A percentile compares a stretch with the other conserved stretches of the same genome.
These are phyloP conservation scores for Fomitopsis serialis DNA, from an alignment of 768 basidiomycete genomes.

Conservation along the genomic window DNA sequence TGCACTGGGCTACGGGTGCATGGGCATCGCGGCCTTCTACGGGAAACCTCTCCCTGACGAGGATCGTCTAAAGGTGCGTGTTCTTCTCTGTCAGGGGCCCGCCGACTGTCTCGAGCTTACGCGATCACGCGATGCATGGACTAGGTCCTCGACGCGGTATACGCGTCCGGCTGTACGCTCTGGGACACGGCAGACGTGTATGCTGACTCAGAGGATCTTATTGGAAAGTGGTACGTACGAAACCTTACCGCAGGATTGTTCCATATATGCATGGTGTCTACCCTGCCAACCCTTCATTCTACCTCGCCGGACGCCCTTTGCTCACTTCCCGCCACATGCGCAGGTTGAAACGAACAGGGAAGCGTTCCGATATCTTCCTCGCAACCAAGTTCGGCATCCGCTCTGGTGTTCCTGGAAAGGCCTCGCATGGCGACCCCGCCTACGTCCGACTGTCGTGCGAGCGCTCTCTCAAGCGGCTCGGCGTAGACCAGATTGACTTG, in stretches of 20 bases:
- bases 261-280: no score
- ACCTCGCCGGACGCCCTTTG: no score
- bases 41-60: constrained; percentile 46
- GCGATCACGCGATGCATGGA: no score
- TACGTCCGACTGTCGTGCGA: constrained; percentile 35
- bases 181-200: constrained; percentile 46
- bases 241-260: no score
- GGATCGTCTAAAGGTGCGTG: constrained; percentile 49
- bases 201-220: constrained; percentile 36
- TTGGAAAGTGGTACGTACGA: constrained; percentile 36
- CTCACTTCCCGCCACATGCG: no score
- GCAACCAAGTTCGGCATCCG: constrained; percentile 51
- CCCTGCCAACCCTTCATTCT: no score
- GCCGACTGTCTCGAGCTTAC: not conserved
- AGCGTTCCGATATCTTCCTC: constrained; percentile 47
- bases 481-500: constrained; percentile 32
- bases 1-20: constrained; percentile 55
- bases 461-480: constrained; percentile 32
- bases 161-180: constrained; percentile 35
- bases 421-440: constrained; percentile 32
- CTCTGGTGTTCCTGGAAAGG: constrained; percentile 17
- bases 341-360: constrained; percentile 16
- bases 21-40: constrained; percentile 50
- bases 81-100: no score
- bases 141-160: constrained; percentile 39